phyloP scores from a whole-genome alignment of 768 basidiomycete genomes.

The Agaricus sinodeliciosus region DNA sequence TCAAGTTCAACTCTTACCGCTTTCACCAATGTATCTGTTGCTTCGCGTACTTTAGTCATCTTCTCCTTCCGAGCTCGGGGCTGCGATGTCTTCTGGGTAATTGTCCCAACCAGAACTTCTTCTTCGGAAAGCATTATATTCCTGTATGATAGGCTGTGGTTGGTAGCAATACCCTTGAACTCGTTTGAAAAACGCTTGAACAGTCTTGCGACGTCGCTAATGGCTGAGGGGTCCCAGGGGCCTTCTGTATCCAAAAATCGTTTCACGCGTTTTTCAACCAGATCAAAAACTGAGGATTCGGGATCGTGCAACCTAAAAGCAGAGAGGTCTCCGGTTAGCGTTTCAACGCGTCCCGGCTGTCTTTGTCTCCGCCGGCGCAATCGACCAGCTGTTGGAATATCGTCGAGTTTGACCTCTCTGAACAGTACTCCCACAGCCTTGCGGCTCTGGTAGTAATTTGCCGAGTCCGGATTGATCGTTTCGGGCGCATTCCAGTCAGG shows the following conservation, averaged over 20 bases:
- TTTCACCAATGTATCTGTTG: constrained; percentile 45
- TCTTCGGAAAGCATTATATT: constrained; percentile 47
- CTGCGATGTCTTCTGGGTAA: constrained; percentile 56
- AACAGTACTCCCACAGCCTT: constrained; percentile 58
- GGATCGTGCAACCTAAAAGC: constrained; percentile 2
- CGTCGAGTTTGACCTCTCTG: constrained; percentile 47
- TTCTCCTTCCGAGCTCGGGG: constrained; percentile 44
- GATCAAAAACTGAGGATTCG: neutral
- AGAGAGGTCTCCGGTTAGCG: constrained; percentile 3
- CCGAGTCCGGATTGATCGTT: constrained; percentile 30
- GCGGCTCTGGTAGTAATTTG: constrained; percentile 43
- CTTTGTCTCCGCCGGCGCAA: constrained; percentile 5
- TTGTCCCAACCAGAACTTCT: constrained; percentile 61
- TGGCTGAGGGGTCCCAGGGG: constrained; percentile 14
- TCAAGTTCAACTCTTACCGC: constrained; percentile 42
- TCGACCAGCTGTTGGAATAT: constrained; percentile 9
- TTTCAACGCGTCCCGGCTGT: constrained; percentile 2
- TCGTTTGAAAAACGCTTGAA: constrained; percentile 38
- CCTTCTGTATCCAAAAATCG: constrained; percentile 24
- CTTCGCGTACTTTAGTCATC: constrained; percentile 50
- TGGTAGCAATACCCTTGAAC: constrained; percentile 40
- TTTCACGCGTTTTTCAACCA: constrained; percentile 21
- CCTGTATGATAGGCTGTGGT: constrained; percentile 38
- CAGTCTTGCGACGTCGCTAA: constrained; percentile 24
- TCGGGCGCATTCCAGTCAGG: constrained; percentile 71